phyloP scores from a whole-genome alignment of 2,329 filamentous ascomycete species.

The Aspergillus pseudoglaucus region DNA sequence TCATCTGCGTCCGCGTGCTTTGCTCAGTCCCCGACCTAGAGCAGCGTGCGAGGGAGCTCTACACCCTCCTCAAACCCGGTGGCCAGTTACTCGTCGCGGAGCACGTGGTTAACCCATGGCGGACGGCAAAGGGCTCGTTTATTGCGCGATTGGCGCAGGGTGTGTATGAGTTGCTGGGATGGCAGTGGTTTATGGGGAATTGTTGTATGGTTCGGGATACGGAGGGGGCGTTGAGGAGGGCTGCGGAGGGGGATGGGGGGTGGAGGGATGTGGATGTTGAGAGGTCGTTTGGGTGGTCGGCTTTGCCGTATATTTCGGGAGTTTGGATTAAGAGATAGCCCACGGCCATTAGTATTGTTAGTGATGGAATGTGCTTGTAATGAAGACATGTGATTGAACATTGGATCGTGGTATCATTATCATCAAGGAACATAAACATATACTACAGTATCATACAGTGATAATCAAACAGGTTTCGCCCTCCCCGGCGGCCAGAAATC shows the following conservation, averaged over 20 bases:
- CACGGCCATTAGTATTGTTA: background rate
- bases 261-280: conserved; percentile 48
- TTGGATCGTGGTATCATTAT: too few relatives aligned
- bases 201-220: conserved; percentile 49
- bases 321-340: conserved; percentile 33
- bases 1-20: conserved; percentile 49
- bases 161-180: conserved; percentile 41
- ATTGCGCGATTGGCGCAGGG: conserved; percentile 42
- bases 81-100: conserved; percentile 51
- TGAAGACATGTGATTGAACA: background rate
- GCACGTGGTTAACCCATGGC: conserved; percentile 50
- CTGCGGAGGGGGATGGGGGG: conserved; percentile 35
- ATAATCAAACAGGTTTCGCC: conserved; percentile 22
- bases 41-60: conserved; percentile 42
- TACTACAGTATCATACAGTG: too few relatives aligned
- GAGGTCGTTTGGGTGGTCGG: conserved; percentile 30
- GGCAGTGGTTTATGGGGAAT: conserved; percentile 48
- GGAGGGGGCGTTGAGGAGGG: conserved; percentile 35
- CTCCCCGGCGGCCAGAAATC: conserved; percentile 38
- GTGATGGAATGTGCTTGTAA: background rate
- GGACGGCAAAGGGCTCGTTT: conserved; percentile 39
- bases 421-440: too few relatives aligned
- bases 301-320: conserved; percentile 38
- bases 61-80: conserved; percentile 48
- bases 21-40: conserved; percentile 48